phyloP scores from a whole-genome alignment of 2,329 filamentous ascomycete species.

The Nigrospora osmanthi region DNA sequence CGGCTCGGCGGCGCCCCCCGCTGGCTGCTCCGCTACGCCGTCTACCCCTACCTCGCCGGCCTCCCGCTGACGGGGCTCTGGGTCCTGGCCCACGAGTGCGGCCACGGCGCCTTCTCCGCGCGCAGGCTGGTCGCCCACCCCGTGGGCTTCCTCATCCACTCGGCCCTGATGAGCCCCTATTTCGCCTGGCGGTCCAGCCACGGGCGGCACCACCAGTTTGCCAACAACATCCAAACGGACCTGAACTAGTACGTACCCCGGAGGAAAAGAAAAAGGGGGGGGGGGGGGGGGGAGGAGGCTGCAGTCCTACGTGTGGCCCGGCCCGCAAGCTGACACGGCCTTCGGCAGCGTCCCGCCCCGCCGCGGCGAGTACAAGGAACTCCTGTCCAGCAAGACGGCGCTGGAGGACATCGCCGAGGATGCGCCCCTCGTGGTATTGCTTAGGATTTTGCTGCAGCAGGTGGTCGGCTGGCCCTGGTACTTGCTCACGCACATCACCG shows the following conservation, averaged over 20 bases:
- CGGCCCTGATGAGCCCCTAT: conserved; percentile 6
- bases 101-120: conserved; percentile 56
- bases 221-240: conserved; percentile 9
- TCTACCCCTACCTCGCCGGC: conserved; percentile 55
- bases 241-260: conserved; percentile 6
- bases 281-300: too few relatives aligned
- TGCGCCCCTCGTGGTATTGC: conserved; percentile 44
- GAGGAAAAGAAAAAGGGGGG: too few relatives aligned
- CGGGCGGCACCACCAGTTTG: conserved; percentile 8
- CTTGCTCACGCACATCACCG: conserved; percentile 49
- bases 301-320: neutral
- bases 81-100: conserved; percentile 65
- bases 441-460: conserved; percentile 51
- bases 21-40: conserved; percentile 39
- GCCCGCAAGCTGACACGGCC: neutral
- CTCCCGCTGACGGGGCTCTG: conserved; percentile 59
- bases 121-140: conserved; percentile 46
- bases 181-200: conserved; percentile 9
- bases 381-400: conserved; percentile 1
- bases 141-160: conserved; percentile 20
- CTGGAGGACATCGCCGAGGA: conserved; percentile 40
- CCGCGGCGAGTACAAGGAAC: conserved; percentile 5
- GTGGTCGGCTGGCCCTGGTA: conserved; percentile 57
- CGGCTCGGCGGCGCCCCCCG: conserved; percentile 30
- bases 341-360: conserved; percentile 3